phyloP scores from a whole-genome alignment of 1,139 yeast species.

The Sugiyamaella xylanicola region DNA sequence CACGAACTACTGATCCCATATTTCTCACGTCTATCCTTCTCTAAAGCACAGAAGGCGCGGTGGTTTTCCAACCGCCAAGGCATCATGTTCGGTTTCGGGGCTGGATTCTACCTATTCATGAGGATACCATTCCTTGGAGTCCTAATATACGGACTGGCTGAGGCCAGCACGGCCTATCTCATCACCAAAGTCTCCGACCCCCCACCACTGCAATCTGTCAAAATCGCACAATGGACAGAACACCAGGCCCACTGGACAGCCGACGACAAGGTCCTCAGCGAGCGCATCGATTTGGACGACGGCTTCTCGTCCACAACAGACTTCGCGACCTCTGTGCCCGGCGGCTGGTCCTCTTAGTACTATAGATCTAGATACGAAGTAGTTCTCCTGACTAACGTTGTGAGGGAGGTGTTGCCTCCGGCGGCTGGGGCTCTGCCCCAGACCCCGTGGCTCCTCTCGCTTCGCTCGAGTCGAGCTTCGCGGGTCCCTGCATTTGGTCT shows the following conservation, averaged over 20 bases:
- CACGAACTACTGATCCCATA: constrained; percentile 56
- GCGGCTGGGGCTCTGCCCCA: constrained; percentile 11
- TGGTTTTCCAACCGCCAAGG: constrained; percentile 64
- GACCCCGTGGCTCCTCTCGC: constrained; percentile 4
- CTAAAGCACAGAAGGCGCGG: constrained; percentile 48
- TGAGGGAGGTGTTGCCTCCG: constrained; percentile 6
- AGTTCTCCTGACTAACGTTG: no score
- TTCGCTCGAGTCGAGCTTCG: no score
- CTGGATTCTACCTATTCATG: constrained; percentile 52
- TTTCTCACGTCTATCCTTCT: constrained; percentile 52
- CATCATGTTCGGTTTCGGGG: constrained; percentile 58
- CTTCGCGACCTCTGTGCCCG: constrained; percentile 11
- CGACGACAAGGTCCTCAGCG: constrained; percentile 10
- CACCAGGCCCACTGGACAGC: constrained; percentile 27
- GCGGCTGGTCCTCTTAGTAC: constrained; percentile 15
- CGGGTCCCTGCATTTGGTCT: no score
- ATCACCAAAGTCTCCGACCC: constrained; percentile 58
- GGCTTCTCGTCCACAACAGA: constrained; percentile 15
- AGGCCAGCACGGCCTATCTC: constrained; percentile 57
- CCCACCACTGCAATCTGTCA: constrained; percentile 45
- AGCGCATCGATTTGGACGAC: constrained; percentile 13
- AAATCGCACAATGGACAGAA: constrained; percentile 34
- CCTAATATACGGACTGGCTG: constrained; percentile 57
- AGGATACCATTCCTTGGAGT: constrained; percentile 53
- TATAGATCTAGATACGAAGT: not conserved